Conservation (phyloP, 139 green algal genomes). For the Chlamydomonas sphaeroides region DNA sequence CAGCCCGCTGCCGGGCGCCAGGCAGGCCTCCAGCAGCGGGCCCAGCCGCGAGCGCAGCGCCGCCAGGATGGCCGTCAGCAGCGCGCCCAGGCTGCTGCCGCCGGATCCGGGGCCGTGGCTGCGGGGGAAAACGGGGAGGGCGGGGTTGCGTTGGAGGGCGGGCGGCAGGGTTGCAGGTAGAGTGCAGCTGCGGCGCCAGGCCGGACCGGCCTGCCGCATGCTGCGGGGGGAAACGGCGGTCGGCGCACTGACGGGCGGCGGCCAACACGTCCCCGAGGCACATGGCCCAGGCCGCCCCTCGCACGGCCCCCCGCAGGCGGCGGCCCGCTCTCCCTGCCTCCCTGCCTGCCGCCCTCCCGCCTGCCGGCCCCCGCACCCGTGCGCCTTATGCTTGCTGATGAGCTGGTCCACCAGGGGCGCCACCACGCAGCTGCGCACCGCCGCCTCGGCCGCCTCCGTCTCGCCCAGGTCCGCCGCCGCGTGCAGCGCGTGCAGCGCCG, state of each 20-base stretch:
- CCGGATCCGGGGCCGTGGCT: not conserved
- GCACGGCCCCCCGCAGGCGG: too few species aligned
- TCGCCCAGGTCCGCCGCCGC: constrained; percentile 82
- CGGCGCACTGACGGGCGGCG: too few species aligned
- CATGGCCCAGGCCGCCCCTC: too few species aligned
- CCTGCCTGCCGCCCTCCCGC: too few species aligned
- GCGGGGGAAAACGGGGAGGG: not conserved
- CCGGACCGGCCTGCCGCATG: too few species aligned
- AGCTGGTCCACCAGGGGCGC: constrained; percentile 69
- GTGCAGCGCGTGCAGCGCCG: constrained; percentile 77
- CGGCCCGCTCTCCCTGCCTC: too few species aligned
- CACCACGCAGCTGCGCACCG: constrained; percentile 72
- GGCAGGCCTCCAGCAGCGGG: constrained; percentile 45
- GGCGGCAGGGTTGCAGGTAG: not conserved
- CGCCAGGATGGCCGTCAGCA: constrained; percentile 47
- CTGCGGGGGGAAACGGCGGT: too few species aligned
- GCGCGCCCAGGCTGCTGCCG: constrained; percentile 20
- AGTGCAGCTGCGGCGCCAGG: constrained; percentile 10
- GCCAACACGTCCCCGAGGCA: too few species aligned
- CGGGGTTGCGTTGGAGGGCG: not conserved
- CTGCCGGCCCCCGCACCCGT: not conserved
- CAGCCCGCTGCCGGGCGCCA: constrained; percentile 58
- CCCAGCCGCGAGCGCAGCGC: constrained; percentile 29
- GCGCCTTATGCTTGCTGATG: constrained; percentile 49
- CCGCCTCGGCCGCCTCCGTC: constrained; percentile 62